These are phyloP conservation scores for Davidsoniella eucalypti DNA, from an alignment of 2,329 filamentous ascomycete species.

Conservation along the genomic window DNA sequence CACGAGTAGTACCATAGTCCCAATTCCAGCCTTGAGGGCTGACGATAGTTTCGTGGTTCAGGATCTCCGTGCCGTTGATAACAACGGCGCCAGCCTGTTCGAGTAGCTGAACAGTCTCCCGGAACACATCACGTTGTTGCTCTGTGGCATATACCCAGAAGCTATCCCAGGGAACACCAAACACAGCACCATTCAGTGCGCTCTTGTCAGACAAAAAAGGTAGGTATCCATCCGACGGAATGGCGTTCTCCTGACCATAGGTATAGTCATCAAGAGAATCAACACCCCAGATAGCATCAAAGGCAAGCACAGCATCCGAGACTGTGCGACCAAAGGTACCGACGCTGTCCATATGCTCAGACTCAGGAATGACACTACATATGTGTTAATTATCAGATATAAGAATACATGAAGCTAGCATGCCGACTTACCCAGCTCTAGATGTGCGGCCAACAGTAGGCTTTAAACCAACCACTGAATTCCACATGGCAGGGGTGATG, in stretches of 20 bases:
- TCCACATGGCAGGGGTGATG: conserved; percentile 55
- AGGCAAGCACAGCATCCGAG: conserved; percentile 46
- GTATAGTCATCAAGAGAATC: conserved; percentile 53
- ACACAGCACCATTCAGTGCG: conserved; percentile 42
- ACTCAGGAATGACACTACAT: conserved; percentile 43
- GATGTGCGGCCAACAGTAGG: conserved; percentile 60
- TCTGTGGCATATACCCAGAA: conserved; percentile 48
- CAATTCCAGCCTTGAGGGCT: conserved; percentile 57
- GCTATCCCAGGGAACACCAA: conserved; percentile 55
- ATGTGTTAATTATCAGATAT: no score
- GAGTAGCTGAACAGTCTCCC: conserved; percentile 28
- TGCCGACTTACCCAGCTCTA: conserved; percentile 24
- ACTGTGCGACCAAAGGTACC: conserved; percentile 53
- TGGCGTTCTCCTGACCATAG: conserved; percentile 34
- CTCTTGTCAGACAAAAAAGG: conserved; percentile 37
- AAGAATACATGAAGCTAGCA: not conserved
- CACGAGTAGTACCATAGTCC: conserved; percentile 46
- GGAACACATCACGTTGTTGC: conserved; percentile 37
- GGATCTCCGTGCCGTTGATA: conserved; percentile 54
- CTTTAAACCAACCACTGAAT: conserved; percentile 56
- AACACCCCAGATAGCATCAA: conserved; percentile 51
- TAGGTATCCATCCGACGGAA: conserved; percentile 38
- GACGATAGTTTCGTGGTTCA: conserved; percentile 43
- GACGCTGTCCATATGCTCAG: conserved; percentile 50
- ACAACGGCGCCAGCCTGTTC: conserved; percentile 46